Conservation (phyloP, 371 early-diverging fungal genomes). For the Haplosporangium sp. region DNA sequence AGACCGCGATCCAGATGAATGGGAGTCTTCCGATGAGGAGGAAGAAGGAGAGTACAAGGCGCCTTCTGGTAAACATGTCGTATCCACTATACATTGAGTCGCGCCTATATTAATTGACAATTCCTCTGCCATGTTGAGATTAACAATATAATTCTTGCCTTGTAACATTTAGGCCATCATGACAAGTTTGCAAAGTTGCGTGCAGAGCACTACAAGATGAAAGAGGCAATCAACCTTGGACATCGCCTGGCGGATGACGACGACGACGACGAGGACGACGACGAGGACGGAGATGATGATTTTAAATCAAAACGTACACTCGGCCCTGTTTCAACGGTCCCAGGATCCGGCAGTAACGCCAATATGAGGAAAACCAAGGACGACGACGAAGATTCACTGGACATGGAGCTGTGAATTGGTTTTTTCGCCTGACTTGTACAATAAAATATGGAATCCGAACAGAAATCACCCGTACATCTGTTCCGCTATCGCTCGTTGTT, state of each 20-base stretch:
- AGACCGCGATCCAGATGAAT: conserved; percentile 60
- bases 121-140: neutral
- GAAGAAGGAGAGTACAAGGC: conserved; percentile 10
- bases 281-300: neutral
- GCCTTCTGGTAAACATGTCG: conserved; percentile 1
- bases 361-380: conserved; percentile 4
- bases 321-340: neutral
- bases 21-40: conserved; percentile 53
- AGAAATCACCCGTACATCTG: too few species aligned
- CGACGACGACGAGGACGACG: conserved; percentile 59
- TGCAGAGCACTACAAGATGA: conserved; percentile 89
- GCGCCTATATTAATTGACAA: too few species aligned
- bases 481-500: too few species aligned
- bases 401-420: conserved; percentile 42
- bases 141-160: neutral
- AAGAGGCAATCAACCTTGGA: conserved; percentile 67
- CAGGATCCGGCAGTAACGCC: neutral
- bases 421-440: too few species aligned
- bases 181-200: conserved; percentile 79
- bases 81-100: neutral
- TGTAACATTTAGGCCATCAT: conserved; percentile 58
- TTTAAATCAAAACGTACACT: neutral
- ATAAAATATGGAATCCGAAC: too few species aligned
- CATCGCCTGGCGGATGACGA: conserved; percentile 57
- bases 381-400: conserved; percentile 32